These are phyloP conservation scores for Cryptococcus wingfieldii DNA, from an alignment of 1,284 basidiomycete genomes.

Conservation along the genomic window DNA sequence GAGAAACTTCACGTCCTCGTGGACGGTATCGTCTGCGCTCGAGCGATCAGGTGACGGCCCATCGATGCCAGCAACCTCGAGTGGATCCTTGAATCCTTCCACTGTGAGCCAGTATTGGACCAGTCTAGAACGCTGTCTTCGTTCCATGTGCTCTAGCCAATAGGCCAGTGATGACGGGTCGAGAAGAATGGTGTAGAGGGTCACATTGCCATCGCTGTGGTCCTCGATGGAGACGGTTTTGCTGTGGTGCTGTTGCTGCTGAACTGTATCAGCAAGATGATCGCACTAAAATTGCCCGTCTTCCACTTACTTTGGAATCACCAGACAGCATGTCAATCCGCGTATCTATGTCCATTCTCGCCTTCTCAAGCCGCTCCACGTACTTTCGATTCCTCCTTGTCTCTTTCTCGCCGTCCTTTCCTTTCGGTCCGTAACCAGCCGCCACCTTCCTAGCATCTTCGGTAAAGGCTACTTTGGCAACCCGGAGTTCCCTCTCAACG, in stretches of 20 bases:
- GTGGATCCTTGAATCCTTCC: constrained; percentile 92
- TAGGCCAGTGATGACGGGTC: constrained; percentile 87
- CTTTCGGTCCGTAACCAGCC: background rate
- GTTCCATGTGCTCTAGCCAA: constrained; percentile 97
- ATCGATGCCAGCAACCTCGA: constrained; percentile 65
- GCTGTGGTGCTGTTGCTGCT: too few species aligned
- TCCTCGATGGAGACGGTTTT: too few species aligned
- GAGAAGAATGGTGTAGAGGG: constrained; percentile 61
- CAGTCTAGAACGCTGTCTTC: constrained; percentile 72
- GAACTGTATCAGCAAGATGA: background rate
- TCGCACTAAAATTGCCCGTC: background rate
- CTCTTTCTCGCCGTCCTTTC: constrained; percentile 4
- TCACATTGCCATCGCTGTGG: constrained; percentile 1
- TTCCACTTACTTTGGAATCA: constrained; percentile 10
- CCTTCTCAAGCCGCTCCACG: constrained; percentile 79
- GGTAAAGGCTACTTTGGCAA: constrained; percentile 51
- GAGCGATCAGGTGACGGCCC: background rate
- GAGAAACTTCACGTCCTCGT: constrained; percentile 80
- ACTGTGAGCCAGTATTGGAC: constrained; percentile 97
- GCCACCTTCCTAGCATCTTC: constrained; percentile 5
- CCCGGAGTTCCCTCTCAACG: constrained; percentile 76
- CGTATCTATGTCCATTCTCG: constrained; percentile 77
- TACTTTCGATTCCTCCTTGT: constrained; percentile 59
- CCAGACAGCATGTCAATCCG: constrained; percentile 75
- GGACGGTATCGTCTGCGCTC: constrained; percentile 14